Percentiles rank a stretch among this genome's conserved stretches.
Conservation (phyloP, 805 yeast genomes). For the Zygosaccharomyces bisporus region DNA sequence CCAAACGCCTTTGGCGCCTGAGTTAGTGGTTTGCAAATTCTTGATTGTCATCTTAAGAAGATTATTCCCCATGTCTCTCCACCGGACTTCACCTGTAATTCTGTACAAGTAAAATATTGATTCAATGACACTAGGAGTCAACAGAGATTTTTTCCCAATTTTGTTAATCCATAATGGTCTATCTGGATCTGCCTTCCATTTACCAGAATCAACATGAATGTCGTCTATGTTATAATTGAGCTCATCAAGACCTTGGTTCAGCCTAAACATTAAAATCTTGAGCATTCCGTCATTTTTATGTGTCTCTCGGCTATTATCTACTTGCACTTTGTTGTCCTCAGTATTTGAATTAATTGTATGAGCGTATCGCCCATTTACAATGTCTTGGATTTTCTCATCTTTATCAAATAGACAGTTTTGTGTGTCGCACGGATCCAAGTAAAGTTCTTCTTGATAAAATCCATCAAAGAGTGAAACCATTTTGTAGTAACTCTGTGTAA, state of each 20-base stretch:
- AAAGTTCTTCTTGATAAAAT: slow-evolving; percentile 34
- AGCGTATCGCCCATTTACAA: slow-evolving; percentile 20
- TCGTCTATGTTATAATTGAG: slow-evolving; percentile 10
- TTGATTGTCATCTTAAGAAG: slow-evolving; percentile 42
- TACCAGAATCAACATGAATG: slow-evolving; percentile 8
- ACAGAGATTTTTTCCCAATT: slow-evolving; percentile 39
- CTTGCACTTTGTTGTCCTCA: slow-evolving; percentile 9
- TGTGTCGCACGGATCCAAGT: slow-evolving; percentile 18
- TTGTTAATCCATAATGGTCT: slow-evolving; percentile 36
- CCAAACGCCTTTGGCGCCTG: slow-evolving; percentile 39
- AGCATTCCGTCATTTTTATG: not conserved
- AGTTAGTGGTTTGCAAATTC: slow-evolving; percentile 30
- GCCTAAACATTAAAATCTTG: slow-evolving; percentile 11
- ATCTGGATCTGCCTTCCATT: slow-evolving; percentile 31
- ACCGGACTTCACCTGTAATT: slow-evolving; percentile 54
- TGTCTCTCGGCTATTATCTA: not conserved
- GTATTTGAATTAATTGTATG: slow-evolving; percentile 5
- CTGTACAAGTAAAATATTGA: slow-evolving; percentile 57
- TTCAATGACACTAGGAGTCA: slow-evolving; percentile 61
- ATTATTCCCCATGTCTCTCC: slow-evolving; percentile 54
- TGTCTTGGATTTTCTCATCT: slow-evolving; percentile 22
- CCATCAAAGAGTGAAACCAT: slow-evolving; percentile 40
- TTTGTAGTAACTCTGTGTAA: slow-evolving; percentile 49
- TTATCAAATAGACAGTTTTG: slow-evolving; percentile 19
- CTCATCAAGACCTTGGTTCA: slow-evolving; percentile 8